A percentile compares a stretch with the other conserved stretches of the same genome.
Conservation (phyloP, 805 yeast species). For the Candida krabiensis region DNA sequence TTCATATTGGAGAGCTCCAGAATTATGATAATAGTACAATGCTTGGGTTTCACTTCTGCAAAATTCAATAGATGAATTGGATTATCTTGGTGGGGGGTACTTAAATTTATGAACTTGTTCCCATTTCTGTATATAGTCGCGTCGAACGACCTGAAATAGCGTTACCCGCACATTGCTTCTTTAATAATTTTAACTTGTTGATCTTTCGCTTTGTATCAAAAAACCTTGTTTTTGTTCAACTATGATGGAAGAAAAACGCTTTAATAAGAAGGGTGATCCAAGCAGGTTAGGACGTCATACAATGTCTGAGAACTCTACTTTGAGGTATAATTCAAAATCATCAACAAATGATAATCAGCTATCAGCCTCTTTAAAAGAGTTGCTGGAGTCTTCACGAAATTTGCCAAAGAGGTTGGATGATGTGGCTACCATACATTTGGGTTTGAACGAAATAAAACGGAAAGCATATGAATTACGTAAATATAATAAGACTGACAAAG, state of each 20-base stretch:
- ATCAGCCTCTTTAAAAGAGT: slow-evolving; percentile 53
- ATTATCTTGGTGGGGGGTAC: no score
- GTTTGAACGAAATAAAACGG: slow-evolving; percentile 73
- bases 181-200: no score
- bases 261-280: no score
- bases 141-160: background rate
- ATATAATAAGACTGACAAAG: slow-evolving; percentile 35
- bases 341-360: slow-evolving; percentile 11
- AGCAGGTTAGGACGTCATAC: no score
- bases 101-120: no score
- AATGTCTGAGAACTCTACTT: slow-evolving; percentile 1
- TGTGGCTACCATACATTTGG: slow-evolving; percentile 77
- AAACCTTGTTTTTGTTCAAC: no score
- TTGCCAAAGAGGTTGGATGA: slow-evolving; percentile 67
- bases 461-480: slow-evolving; percentile 61
- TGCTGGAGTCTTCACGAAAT: slow-evolving; percentile 73
- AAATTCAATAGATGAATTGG: no score
- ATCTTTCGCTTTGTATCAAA: no score
- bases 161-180: background rate
- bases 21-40: slow-evolving; percentile 2
- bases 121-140: background rate
- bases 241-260: no score
- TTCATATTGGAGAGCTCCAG: slow-evolving; percentile 25
- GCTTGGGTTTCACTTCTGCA: slow-evolving; percentile 5
- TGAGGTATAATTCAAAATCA: background rate